A percentile compares a stretch with the other conserved stretches of the same genome.
phyloP scores from a whole-genome alignment of 1,139 yeast genomes.

The Debaryomyces subglobosus region DNA sequence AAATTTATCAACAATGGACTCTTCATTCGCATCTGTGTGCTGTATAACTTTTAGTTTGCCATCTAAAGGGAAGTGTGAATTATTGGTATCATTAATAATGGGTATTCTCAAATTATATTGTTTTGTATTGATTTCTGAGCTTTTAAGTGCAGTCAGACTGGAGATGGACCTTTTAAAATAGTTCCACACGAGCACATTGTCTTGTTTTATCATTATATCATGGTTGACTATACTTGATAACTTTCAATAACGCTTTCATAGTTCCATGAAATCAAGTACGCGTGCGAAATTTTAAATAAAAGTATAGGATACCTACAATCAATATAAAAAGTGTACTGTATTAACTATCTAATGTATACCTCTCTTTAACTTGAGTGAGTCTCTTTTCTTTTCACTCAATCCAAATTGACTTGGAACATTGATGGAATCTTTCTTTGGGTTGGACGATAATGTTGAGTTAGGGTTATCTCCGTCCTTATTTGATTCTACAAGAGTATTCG shows the following conservation, averaged over 20 bases:
- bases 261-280: neutral
- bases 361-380: constrained; percentile 49
- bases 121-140: constrained; percentile 3
- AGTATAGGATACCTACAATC: neutral
- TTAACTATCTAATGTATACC: constrained; percentile 39
- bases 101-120: constrained; percentile 1
- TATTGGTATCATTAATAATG: neutral
- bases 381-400: constrained; percentile 51
- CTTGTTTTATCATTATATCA: neutral
- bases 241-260: too few relatives aligned
- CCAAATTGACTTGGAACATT: constrained; percentile 35
- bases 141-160: neutral
- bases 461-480: constrained; percentile 9
- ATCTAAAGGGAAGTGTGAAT: neutral
- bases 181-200: neutral
- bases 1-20: neutral
- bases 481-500: constrained; percentile 8
- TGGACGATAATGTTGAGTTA: constrained; percentile 9
- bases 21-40: neutral
- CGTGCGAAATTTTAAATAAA: neutral
- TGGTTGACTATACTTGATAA: neutral
- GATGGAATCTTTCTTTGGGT: constrained; percentile 21
- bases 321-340: neutral
- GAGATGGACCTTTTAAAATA: neutral
- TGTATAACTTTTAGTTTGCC: neutral